Evolutionary conservation across 1,284 basidiomycete genomes (phyloP), one percentile per base, ranked within the genome.

Genomic region (Cryptococcus hybrid): DNA sequence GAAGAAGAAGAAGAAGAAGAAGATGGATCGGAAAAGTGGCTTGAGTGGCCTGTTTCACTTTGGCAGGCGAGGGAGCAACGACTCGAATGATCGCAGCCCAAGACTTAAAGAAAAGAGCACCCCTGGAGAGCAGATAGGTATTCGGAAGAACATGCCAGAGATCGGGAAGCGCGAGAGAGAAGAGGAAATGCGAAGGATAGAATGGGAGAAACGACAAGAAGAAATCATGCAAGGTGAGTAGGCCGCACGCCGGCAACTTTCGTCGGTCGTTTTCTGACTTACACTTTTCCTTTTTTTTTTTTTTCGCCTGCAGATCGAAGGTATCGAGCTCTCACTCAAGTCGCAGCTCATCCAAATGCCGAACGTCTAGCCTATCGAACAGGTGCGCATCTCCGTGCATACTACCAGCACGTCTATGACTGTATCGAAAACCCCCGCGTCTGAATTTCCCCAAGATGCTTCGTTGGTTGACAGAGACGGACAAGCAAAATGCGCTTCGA

Each of bases 281-380:
- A 47, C 15, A 45, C 42, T 45, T 47, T 15, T 34, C 12, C 40
- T 24, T 36, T 12, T 36, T 39, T 11, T 34, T 34, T 13, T n/a
- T 2, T 56, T n/a, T 43, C 5, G 9, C n/a, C 7, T 38, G 2
- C 52, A 76, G 74, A 76, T 59, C 72, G 68, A 36, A 64, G 67
- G 7, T 75, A 65, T 63, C 62, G 62, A n/a, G 71, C 71, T n/a
- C 57, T 75, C 9, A 65, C 71, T 5, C 70, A 71, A 45, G 63
- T 78, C 15, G 69, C 73, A 9, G 70, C 71, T 5, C 76, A 78
- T 62, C 76, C 76, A 1, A 57, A 58, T 3, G 58, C 71, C 5
- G 71, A 75, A 56, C 57, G 64, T 13, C 47, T 59, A 6, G 74
- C 75, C 0, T 71, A 71, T 52, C 61, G 58, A 8, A 63, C 65